Evolutionary conservation across 75 land plant species (phyloP).

Genomic region (Azolla pinnata): DNA sequence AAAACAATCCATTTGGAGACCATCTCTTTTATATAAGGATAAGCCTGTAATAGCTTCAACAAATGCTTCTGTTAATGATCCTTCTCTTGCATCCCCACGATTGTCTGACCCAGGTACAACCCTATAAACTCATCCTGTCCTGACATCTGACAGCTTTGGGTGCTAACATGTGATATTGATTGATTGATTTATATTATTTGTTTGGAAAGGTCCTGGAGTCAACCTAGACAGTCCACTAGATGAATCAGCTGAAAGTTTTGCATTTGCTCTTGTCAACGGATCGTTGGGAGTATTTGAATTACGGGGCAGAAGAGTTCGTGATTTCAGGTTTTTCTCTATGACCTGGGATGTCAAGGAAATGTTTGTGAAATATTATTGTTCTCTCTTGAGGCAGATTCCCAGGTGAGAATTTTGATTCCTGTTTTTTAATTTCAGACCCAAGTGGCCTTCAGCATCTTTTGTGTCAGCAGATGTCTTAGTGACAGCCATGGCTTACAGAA

Average conservation of each 20-base stretch:
- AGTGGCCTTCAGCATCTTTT: conserved; percentile 96
- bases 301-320: conserved; percentile 83
- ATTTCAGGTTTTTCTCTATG: conserved; percentile 53
- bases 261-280: conserved; percentile 98
- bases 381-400: too few species aligned
- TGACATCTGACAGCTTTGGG: too few species aligned
- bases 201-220: not conserved
- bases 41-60: conserved; percentile 35
- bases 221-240: conserved; percentile 27
- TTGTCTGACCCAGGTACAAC: conserved; percentile 2
- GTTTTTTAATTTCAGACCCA: too few species aligned
- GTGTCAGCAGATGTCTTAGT: conserved; percentile 87
- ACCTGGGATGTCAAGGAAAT: not conserved
- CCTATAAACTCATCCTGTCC: not conserved
- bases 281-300: conserved; percentile 97
- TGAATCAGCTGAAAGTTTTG: conserved; percentile 87
- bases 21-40: conserved; percentile 42
- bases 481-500: conserved; percentile 97
- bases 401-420: too few species aligned
- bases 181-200: too few species aligned
- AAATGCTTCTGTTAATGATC: conserved; percentile 29
- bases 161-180: too few species aligned
- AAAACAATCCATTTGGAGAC: conserved; percentile 34
- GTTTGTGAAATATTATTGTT: not conserved
- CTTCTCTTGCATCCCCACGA: conserved; percentile 12